These are phyloP conservation scores for Prunus mume DNA, from an alignment of 306 rosid genomes.

Conservation along the genomic window DNA sequence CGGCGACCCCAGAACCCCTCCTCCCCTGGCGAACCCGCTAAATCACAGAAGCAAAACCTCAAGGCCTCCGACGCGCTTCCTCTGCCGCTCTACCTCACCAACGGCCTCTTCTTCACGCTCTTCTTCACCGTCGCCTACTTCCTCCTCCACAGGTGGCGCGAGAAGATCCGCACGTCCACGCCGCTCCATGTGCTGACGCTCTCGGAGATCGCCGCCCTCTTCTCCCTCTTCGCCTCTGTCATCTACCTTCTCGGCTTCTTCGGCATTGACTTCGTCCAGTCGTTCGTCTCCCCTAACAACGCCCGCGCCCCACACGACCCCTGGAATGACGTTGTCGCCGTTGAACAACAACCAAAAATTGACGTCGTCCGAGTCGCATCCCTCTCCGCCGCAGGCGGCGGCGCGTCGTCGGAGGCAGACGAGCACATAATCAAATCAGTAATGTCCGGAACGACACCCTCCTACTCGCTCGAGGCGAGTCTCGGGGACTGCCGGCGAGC, in stretches of 20 bases:
- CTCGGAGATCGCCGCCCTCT: slow-evolving; percentile 28
- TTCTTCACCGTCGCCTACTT: slow-evolving; percentile 32
- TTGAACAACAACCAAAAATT: background rate
- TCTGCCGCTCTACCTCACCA: slow-evolving; percentile 18
- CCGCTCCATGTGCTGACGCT: slow-evolving; percentile 27
- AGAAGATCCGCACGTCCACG: slow-evolving; percentile 22
- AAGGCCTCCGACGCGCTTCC: slow-evolving; percentile 24
- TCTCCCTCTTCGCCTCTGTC: slow-evolving; percentile 28
- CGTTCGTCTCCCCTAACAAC: slow-evolving; percentile 2
- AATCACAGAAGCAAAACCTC: background rate
- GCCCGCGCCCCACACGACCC: background rate
- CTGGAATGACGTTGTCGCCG: slow-evolving; percentile 8
- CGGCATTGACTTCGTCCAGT: slow-evolving; percentile 29
- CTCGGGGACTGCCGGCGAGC: slow-evolving; percentile 28
- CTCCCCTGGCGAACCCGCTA: slow-evolving; percentile 3
- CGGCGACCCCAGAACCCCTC: slow-evolving; percentile 5
- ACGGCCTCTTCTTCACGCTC: slow-evolving; percentile 29
- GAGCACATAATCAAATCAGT: slow-evolving; percentile 16
- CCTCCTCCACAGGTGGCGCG: slow-evolving; percentile 35
- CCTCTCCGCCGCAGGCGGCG: background rate
- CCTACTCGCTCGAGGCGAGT: slow-evolving; percentile 27
- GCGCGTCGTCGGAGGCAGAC: background rate
- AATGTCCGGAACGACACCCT: slow-evolving; percentile 15
- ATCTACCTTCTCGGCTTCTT: slow-evolving; percentile 38
- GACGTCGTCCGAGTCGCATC: background rate